Evolutionary conservation across 306 rosid genomes (phyloP), one percentile per base, ranked within the genome.

Genomic region (Begonia fuchsioides): DNA sequence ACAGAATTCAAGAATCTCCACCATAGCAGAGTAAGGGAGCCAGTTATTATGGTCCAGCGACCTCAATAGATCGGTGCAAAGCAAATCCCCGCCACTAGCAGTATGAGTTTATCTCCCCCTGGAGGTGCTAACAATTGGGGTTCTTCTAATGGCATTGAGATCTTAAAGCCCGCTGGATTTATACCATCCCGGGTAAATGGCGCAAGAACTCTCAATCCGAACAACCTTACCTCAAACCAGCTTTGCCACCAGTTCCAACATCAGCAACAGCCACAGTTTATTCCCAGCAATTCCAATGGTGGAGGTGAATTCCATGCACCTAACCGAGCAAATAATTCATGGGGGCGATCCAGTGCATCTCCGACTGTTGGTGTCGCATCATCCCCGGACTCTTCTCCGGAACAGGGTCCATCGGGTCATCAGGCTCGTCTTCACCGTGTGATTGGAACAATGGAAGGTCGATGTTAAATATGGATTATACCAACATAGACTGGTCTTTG

Each of bases 371-470:
- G 93, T 49, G 81, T 93, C 16, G 94, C 98, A 32, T 69, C 96
- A 32, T 92, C 96, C 38, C 83, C 0, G 98, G 98, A 32, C 87
- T 92, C n/a, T 92, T 85, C 74, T 77, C 98, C 3, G 87, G 86
- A 50, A 38, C 72, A 60, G 90, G 96, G 15, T 82, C 93, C 15
- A 68, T 83, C 11, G 77, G 75, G 15, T 66, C 90, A 19, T 77
- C 98, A 8, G 94, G 96, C 60, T 72, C 80, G 32, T 65, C 93
- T 16, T 82, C 93, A 60, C 83, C 83, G 0, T 81, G 78, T 20
- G 98, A 85, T 70, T 92, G 98, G 98, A 92, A 64, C 63, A 83
- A 81, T 5, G 93, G 87, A 9, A 75, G 83, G 55, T 73, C 86
- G 8, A 63, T 63, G 59, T 65, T 67, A 52, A 81, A 85, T 35